Base-by-base conservation (phyloP, 768 basidiomycete species). In the Suillus plorans region DNA sequence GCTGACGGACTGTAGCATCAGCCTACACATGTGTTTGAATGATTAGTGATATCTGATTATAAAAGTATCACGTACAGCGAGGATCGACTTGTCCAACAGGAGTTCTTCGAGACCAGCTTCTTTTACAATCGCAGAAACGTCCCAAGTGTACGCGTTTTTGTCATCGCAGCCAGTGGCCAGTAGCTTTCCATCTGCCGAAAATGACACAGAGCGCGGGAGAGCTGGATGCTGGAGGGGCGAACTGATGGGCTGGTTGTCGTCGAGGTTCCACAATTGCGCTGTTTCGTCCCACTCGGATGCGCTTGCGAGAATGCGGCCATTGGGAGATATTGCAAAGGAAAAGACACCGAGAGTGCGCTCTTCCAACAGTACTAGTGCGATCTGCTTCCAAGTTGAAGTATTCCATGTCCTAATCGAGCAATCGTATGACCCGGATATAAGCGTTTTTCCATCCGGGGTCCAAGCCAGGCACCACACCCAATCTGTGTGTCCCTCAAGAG, bases 161-260 rank as follows among this genome's bases (percentile, higher is more conserved):
- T 45, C 8, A 0, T 20, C 0, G 3, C 44, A 45, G 20, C 44
- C 9, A 45, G 44, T 45, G 44, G 20, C 20, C 0, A 45, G 44
- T 10, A 45, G 20, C 9, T n/a, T 45, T 4, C 44, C 44, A 45
- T 45, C 20, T 45, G 8, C 44, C 2, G 20, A 45, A 45, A 45
- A 45, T 4, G 20, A 45, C 44, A 45, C 44, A 4, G 3, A n/a
- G 9, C 0, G 3, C 8, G 9, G 9, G 0, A 0, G 0, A 10
- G 4, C 0, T 45, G 20, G 20, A 45, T 45, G 44, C 0, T 45
- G 44, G 8, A 45, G 44, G 8, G 44, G 9, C 3, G 2, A 45
- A n/a, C 20, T n/a, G 20, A 20, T 44, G 18, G 44, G 44, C 18
- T 44, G 44, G 20, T 20, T 20, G 44, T 44, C 20, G 18, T 44